Percentiles rank a stretch among this genome's conserved stretches.
These are phyloP conservation scores for Cucurbita argyrosperma DNA, from an alignment of 306 rosid genomes.

Conservation along the genomic window DNA sequence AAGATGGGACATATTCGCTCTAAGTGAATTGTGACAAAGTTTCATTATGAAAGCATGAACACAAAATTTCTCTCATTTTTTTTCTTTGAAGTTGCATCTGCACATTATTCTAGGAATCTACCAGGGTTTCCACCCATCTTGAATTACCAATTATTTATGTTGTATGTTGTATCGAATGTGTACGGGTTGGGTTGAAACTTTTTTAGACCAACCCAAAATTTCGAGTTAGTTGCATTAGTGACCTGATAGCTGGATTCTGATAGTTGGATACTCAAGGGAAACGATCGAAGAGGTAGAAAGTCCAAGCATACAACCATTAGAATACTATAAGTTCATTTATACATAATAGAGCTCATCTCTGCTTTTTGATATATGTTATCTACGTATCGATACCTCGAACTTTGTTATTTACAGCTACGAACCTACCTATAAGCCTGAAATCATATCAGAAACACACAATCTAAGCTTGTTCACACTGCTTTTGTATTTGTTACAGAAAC, in stretches of 20 bases:
- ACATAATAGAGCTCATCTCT: slow-evolving; percentile 10
- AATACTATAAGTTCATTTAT: slow-evolving; percentile 19
- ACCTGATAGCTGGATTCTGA: background rate
- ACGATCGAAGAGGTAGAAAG: background rate
- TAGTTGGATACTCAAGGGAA: background rate
- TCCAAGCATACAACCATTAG: slow-evolving; percentile 7
- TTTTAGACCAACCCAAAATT: too few relatives aligned
- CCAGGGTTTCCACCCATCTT: background rate
- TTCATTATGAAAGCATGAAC: background rate
- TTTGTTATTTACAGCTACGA: background rate
- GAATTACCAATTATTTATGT: background rate
- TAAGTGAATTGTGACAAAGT: background rate
- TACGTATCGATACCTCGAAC: background rate
- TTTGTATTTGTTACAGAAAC: background rate
- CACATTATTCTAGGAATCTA: background rate
- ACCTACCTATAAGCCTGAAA: background rate
- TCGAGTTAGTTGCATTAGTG: too few relatives aligned
- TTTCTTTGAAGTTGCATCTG: background rate
- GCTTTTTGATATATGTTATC: background rate
- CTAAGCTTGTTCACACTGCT: background rate
- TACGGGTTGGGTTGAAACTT: too few relatives aligned
- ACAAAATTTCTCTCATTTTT: background rate
- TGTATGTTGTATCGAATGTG: too few relatives aligned
- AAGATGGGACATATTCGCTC: background rate
- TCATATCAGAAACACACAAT: slow-evolving; percentile 3